Conservation (phyloP, 495 filamentous ascomycete species). For the Astrothelium macrocarpum region DNA sequence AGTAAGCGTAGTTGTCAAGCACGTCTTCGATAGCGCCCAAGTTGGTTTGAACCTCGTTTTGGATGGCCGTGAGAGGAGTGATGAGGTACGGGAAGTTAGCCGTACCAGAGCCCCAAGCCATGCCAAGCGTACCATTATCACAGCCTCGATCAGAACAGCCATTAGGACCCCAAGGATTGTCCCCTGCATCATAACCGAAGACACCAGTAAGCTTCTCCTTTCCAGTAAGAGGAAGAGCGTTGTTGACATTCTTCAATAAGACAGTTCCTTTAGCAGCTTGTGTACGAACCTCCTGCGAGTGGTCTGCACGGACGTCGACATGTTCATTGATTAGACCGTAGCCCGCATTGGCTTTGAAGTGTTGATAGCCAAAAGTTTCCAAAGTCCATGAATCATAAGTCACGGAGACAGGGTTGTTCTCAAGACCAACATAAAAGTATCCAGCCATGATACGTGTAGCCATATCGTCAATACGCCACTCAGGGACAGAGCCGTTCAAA, state of each 20-base stretch:
- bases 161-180: constrained; percentile 64
- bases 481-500: constrained; percentile 71
- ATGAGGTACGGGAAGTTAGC: constrained; percentile 86
- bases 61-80: constrained; percentile 78
- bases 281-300: constrained; percentile 57
- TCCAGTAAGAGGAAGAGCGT: constrained; percentile 59
- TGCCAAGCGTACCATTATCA: constrained; percentile 68
- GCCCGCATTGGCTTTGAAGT: constrained; percentile 47
- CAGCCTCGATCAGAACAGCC: constrained; percentile 10
- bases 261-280: constrained; percentile 64
- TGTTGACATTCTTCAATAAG: constrained; percentile 66
- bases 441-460: constrained; percentile 78
- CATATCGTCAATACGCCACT: constrained; percentile 82
- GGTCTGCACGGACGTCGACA: constrained; percentile 65
- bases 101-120: constrained; percentile 88
- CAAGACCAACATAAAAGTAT: constrained; percentile 71
- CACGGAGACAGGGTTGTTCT: constrained; percentile 49
- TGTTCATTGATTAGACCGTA: constrained; percentile 62
- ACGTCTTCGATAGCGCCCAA: constrained; percentile 60
- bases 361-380: constrained; percentile 56
- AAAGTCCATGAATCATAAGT: constrained; percentile 77
- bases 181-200: constrained; percentile 70
- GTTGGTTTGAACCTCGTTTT: constrained; percentile 55
- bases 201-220: constrained; percentile 60
- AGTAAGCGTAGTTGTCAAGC: constrained; percentile 61